Percentiles rank a stretch among this genome's conserved stretches.
phyloP scores from a whole-genome alignment of 306 rosid genomes.

The Vachellia collinsii region DNA sequence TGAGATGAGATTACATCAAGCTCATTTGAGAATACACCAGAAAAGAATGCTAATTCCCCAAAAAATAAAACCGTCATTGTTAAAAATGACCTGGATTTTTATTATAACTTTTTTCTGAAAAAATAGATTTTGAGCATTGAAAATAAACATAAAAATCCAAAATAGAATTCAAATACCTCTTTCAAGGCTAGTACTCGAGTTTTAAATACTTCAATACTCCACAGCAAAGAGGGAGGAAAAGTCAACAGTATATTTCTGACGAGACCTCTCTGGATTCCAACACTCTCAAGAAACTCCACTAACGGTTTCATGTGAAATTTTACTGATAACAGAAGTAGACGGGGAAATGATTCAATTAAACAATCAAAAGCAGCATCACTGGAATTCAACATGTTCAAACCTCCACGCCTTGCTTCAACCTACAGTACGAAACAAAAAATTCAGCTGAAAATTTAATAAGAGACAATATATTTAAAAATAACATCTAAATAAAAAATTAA shows the following conservation, averaged over 20 bases:
- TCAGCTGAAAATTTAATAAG: background rate
- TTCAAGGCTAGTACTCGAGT: constrained; percentile 60
- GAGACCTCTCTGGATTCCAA: constrained; percentile 55
- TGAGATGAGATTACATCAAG: background rate
- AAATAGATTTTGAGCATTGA: background rate
- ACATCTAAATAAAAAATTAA: constrained; percentile 5
- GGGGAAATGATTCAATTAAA: constrained; percentile 80
- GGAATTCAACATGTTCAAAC: constrained; percentile 63
- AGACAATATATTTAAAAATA: background rate
- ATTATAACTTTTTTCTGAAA: no score
- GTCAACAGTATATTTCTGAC: constrained; percentile 53
- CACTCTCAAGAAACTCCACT: constrained; percentile 57
- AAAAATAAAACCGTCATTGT: background rate
- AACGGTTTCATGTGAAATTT: constrained; percentile 53
- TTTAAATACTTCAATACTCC: constrained; percentile 52
- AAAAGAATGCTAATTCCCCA: background rate
- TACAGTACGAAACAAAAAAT: constrained; percentile 36
- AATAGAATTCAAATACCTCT: constrained; percentile 52
- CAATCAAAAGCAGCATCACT: constrained; percentile 52
- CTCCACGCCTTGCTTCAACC: constrained; percentile 88
- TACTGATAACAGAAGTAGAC: constrained; percentile 60
- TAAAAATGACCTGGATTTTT: background rate
- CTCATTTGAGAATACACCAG: background rate
- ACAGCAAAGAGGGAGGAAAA: constrained; percentile 75
- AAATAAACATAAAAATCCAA: background rate